phyloP scores from a whole-genome alignment of 176 grass and related monocot genomes.

The Carex myosuroides region DNA sequence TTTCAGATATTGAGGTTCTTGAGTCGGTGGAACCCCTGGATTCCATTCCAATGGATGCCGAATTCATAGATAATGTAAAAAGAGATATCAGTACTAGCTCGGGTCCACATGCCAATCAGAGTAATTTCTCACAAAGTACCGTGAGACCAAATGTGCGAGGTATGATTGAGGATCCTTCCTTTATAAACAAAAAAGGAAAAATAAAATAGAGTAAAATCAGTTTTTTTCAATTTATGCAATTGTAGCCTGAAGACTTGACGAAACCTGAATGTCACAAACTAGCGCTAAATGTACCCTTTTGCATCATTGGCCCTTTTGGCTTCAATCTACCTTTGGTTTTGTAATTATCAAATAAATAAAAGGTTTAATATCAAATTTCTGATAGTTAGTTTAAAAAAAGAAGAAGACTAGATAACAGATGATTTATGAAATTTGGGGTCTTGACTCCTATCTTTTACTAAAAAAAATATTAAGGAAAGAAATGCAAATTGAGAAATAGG shows the following conservation, averaged over 20 bases:
- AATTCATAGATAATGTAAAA: slow-evolving; percentile 43
- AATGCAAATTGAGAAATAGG: neutral
- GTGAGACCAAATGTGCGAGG: slow-evolving; percentile 31
- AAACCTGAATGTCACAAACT: neutral
- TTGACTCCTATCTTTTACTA: neutral
- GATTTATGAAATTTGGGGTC: neutral
- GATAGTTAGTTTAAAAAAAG: neutral
- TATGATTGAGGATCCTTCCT: slow-evolving; percentile 4
- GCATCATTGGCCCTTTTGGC: neutral
- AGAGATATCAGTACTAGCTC: slow-evolving; percentile 25
- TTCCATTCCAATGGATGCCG: slow-evolving; percentile 56
- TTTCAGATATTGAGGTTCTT: slow-evolving; percentile 22
- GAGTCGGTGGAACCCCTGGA: slow-evolving; percentile 48
- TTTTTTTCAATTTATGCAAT: slow-evolving; percentile 19
- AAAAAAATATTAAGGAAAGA: neutral
- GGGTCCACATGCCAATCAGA: slow-evolving; percentile 16
- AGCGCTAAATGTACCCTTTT: neutral
- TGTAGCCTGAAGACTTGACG: neutral
- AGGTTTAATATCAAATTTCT: neutral
- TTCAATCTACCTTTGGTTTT: neutral
- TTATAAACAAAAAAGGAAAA: slow-evolving; percentile 25
- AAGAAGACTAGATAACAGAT: neutral
- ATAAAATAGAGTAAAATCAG: slow-evolving; percentile 15
- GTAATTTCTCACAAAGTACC: slow-evolving; percentile 31
- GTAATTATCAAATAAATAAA: neutral